Base-by-base conservation (phyloP, 2,329 filamentous ascomycete genomes). In the Xylaria sp. region DNA sequence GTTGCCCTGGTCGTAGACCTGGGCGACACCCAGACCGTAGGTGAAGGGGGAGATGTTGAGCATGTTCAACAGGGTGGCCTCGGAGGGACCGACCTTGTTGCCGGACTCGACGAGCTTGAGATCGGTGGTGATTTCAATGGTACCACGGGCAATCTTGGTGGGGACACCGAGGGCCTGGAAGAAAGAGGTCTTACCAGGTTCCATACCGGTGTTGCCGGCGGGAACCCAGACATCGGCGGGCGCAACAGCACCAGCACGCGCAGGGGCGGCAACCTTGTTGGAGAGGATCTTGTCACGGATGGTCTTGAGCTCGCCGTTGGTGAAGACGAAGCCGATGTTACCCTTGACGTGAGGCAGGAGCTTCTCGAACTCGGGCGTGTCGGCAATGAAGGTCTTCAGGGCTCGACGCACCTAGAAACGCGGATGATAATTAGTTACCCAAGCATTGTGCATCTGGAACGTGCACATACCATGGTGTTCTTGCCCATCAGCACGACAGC, bases 141-240 rank as follows among this genome's bases (percentile, higher is more conserved):
- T 99, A 97, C 96, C 97, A 97, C 96, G 96, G 83, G 96, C 96
- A 87, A 99, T 99, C 94, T 99, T 99, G 90, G 96, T 99, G 82
- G 96, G 96, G 83, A 99, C 94, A 93, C 95, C 95, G 86, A 99
- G 96, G 80, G 96, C 96, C 92, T 99, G 96, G 94, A 99, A 99
- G 94, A 99, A 99, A 83, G 96, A 98, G 81, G 96, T 99, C 93
- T 99, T 99, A 85, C 97, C 97, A 83, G 96, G 97, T 86, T 99
- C 96, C 96, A 99, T 99, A 87, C 96, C 96, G 80, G 96, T 99
- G 92, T 99, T 99, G 86, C 96, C 96, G 78, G 94, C 96, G 76
- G 96, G 96, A 77, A 99, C 84, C 88, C 86, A 99, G 83, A 99
- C 96, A 84, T 99, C 97, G 80, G 82, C 85, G 76, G 97, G 96